Evolutionary conservation across 2,329 filamentous ascomycete genomes (phyloP), one percentile per base, ranked within the genome.

Genomic region (Emmonsia crescens): DNA sequence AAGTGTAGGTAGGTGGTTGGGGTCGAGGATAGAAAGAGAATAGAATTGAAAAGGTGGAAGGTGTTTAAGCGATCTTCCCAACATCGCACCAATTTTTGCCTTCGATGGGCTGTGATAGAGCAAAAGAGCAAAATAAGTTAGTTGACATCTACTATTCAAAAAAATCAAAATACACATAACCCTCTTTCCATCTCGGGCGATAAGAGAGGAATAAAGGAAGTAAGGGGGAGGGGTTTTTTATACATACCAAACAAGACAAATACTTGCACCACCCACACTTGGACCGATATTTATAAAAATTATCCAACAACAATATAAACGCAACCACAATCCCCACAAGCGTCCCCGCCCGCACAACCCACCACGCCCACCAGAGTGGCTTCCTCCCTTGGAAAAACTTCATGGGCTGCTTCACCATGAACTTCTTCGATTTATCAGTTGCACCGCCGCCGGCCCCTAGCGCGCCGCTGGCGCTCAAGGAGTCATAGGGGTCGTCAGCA

Each of bases 311-410:
- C 52, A 96, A 77, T 64, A 96, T 89, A 73, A 97, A 96, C 1
- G 88, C 87, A 48, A 96, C 82, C 42, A 96, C 80, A 40, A 92
- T 88, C n/a, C 86, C 82, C 8, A 96, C 82, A 59, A 99, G 78
- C 29, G 88, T 87, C 0, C 83, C 90, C 0, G 83, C 89, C 21
- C 94, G 84, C 33, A 97, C 82, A 27, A 96, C 75, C 93, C 93
- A 97, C 94, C 94, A 99, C 5, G 79, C 88, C 94, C 94, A 99
- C 94, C 94, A 99, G 8, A 96, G 80, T 27, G 89, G 88, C 73
- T 96, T 96, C 21, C 94, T 84, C 24, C 90, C 91, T 73, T 92
- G 93, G 66, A 75, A 69, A 58, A 74, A 73, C 59, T 69, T 68
- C 3, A 86, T 72, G 0, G 88, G 84, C 62, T 83, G 84, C 68